phyloP scores from a whole-genome alignment of 495 filamentous ascomycete species.

The Neohortaea acidophila region DNA sequence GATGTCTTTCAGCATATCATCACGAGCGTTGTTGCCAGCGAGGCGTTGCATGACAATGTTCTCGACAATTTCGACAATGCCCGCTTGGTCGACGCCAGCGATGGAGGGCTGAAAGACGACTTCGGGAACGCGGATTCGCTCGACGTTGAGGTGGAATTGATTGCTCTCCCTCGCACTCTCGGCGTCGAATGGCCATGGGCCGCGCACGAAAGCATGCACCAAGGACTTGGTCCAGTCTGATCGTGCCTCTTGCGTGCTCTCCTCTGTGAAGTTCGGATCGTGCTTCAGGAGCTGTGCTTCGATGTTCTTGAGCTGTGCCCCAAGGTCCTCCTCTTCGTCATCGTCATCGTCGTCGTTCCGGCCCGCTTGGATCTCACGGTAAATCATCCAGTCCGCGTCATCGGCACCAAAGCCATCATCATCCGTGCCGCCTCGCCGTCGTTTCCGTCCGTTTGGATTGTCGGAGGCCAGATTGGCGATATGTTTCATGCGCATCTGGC shows the following conservation, averaged over 20 bases:
- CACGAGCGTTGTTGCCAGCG: constrained; percentile 37
- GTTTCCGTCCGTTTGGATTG: constrained; percentile 61
- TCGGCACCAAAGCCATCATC: constrained; percentile 96
- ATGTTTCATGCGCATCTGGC: constrained; percentile 92
- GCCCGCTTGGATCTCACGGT: constrained; percentile 74
- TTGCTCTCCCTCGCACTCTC: constrained; percentile 66
- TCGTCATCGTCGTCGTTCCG: constrained; percentile 59
- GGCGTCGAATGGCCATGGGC: constrained; percentile 70
- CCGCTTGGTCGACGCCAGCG: constrained; percentile 87
- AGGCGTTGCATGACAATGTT: constrained; percentile 74
- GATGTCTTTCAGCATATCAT: constrained; percentile 61
- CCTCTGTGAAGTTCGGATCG: constrained; percentile 76
- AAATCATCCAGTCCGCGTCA: constrained; percentile 94
- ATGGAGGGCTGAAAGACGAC: constrained; percentile 91
- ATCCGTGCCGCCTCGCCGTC: constrained; percentile 56
- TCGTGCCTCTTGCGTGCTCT: constrained; percentile 80
- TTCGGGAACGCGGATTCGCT: constrained; percentile 91
- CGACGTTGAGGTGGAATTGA: constrained; percentile 89
- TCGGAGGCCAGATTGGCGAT: constrained; percentile 95
- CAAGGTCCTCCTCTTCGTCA: constrained; percentile 74
- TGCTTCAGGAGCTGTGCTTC: constrained; percentile 74
- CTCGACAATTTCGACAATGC: constrained; percentile 74
- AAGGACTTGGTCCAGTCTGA: constrained; percentile 85
- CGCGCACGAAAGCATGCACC: constrained; percentile 75
- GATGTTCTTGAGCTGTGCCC: constrained; percentile 49